phyloP scores from a whole-genome alignment of 305 asterid genomes.

The Fraxinus nigra region DNA sequence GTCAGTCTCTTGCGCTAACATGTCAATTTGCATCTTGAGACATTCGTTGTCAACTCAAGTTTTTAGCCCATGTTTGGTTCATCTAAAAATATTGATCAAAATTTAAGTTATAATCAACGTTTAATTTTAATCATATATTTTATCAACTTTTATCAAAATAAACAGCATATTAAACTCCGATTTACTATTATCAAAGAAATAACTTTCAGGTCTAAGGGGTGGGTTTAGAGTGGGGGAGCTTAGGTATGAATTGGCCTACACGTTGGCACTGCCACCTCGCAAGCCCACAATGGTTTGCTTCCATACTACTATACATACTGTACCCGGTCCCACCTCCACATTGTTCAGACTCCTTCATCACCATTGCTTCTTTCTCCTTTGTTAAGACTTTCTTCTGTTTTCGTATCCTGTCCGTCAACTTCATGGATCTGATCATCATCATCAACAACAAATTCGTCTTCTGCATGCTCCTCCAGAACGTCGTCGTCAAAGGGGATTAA shows the following conservation, averaged over 20 bases:
- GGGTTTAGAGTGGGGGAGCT: neutral
- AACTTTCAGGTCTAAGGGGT: neutral
- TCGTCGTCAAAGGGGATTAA: slow-evolving; percentile 40
- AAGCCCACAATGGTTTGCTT: slow-evolving; percentile 24
- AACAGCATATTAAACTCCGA: neutral
- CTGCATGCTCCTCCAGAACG: too few relatives aligned
- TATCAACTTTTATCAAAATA: neutral
- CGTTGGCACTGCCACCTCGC: slow-evolving; percentile 23
- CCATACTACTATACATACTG: slow-evolving; percentile 13
- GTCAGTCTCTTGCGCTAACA: neutral
- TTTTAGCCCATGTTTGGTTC: neutral
- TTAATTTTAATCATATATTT: too few relatives aligned
- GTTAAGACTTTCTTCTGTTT: neutral
- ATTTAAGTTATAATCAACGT: too few relatives aligned
- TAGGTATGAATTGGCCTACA: slow-evolving; percentile 29
- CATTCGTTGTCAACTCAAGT: neutral
- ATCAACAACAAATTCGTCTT: too few relatives aligned
- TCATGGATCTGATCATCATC: neutral
- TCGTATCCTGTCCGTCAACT: neutral
- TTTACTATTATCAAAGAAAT: neutral
- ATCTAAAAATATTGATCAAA: too few relatives aligned
- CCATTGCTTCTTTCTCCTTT: slow-evolving; percentile 8
- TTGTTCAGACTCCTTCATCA: slow-evolving; percentile 4
- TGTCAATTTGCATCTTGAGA: neutral
- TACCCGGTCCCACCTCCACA: slow-evolving; percentile 30